Percentiles rank a stretch among this genome's conserved stretches.
Evolutionary conservation across 768 basidiomycete genomes (phyloP).

Genomic region (Myochromella boudieri): DNA sequence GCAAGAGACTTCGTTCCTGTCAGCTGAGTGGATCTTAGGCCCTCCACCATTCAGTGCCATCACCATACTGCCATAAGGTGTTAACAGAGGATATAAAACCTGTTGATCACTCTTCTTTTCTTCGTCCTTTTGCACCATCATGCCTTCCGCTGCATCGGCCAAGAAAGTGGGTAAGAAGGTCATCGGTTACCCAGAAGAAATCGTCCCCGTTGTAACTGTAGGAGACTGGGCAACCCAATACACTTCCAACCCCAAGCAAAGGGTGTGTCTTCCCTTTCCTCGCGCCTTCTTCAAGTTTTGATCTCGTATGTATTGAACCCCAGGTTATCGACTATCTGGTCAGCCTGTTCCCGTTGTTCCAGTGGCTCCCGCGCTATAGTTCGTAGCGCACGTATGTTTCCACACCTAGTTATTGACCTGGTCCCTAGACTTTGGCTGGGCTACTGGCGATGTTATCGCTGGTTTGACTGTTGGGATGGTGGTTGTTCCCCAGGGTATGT

Average conservation of each 20-base stretch:
- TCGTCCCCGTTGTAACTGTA: constrained; percentile 59
- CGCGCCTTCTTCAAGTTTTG: constrained; percentile 3
- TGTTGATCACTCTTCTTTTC: constrained; percentile 1
- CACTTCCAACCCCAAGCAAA: constrained; percentile 43
- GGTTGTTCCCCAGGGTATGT: constrained; percentile 92
- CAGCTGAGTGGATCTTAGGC: too few species aligned
- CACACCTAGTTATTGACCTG: constrained; percentile 3
- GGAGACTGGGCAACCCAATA: constrained; percentile 49
- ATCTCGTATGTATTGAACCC: constrained; percentile 3
- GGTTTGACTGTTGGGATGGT: constrained; percentile 95
- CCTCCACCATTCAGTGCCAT: constrained; percentile 4
- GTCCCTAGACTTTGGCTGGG: constrained; percentile 68
- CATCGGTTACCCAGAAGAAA: constrained; percentile 60
- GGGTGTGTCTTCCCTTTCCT: constrained; percentile 36
- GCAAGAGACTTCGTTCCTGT: too few species aligned
- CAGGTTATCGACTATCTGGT: constrained; percentile 65
- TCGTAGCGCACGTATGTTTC: constrained; percentile 23
- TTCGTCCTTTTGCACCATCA: constrained; percentile 7
- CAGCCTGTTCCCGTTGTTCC: constrained; percentile 80
- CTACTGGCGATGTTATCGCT: constrained; percentile 84
- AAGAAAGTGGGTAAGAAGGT: constrained; percentile 56
- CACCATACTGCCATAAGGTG: neutral
- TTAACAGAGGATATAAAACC: too few species aligned
- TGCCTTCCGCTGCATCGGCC: constrained; percentile 25
- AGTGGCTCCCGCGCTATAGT: constrained; percentile 91